Evolutionary conservation across 2,329 filamentous ascomycete species (phyloP), one percentile per base, ranked within the genome.

Genomic region (Gnomoniopsis smithogilvyi): DNA sequence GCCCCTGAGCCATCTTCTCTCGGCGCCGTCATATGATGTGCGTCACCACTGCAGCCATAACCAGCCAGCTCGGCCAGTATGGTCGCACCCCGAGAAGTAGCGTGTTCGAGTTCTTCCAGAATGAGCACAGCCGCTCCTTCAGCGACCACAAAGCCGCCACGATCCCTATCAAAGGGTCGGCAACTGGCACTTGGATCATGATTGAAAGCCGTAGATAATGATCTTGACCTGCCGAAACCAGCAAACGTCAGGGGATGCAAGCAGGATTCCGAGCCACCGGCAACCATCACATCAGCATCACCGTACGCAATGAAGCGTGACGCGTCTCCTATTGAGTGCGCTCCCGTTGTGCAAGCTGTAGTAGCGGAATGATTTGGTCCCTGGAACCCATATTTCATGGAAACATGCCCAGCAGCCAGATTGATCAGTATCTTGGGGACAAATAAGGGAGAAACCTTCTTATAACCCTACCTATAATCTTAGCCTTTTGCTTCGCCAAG

Each of bases 291-390:
- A 72, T 96, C 84, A 49, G 94, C 94, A 70, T 98, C 94, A 7
- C 92, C 93, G 68, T 87, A 88, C n/a, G 89, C 85, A 62, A 99
- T 94, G 70, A 97, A 91, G 19, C 94, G 86, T n/a, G 90, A 88
- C 6, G 95, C 95, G 72, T 99, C 95, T 19, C 94, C 95, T 52
- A 99, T 88, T 1, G 93, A 92, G 75, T 99, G 95, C 1, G 94
- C 91, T 12, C 95, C 95, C 0, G 95, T 99, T 0, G 95, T 98
- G 72, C 95, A 99, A 59, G 95, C 95, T 14, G 95, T 99, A 0
- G 94, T 96, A 43, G 86, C 92, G 1, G 94, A 86, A 73, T 97
- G 95, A 69, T 96, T 97, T 4, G 95, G 95, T 0, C 95, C 95
- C 72, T 90, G 78, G 69, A 99, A 90, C 19, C 92, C 91, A 74